Evolutionary conservation across 2,329 filamentous ascomycete genomes (phyloP), one percentile per base, ranked within the genome.

Genomic region (Diplodia scrobiculata): DNA sequence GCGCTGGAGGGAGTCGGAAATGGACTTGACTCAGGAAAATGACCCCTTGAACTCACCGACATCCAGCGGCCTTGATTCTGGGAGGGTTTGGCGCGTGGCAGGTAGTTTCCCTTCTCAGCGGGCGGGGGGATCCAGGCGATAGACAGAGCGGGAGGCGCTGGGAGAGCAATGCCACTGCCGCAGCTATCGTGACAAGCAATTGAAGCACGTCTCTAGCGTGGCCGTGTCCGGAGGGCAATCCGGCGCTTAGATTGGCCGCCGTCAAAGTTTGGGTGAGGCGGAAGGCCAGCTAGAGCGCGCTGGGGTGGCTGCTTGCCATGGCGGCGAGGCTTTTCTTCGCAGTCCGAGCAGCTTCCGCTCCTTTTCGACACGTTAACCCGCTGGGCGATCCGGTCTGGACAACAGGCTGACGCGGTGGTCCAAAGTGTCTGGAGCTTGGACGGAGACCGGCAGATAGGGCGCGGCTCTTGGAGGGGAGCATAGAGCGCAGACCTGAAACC

Each of bases 121-220:
- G 53, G 21, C 25, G 45, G 10, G 17, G 53, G 7, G 13, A 29
- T 38, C 17, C 38, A 19, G 32, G 55, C 55, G 55, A 47, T 34
- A n/a, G 14, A 41, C 11, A 19, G 5, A 11, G 34, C 34, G 10
- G 34, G 34, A 36, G 13, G 34, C 7, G 3, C 9, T 36, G 34
- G 2, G 10, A 36, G 34, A 3, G 34, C 34, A 36, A 21, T n/a
- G 38, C 14, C 4, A 36, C 34, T 13, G 38, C 14, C 4, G 25
- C 55, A 60, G 25, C 19, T 25, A 60, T 60, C 55, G 45, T 60
- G 55, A 48, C 55, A 38, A 19, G 55, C 4, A 47, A 60, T 47
- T 38, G 41, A 60, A 47, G 38, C 54, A 59, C 29, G 14, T 7
- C 54, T 59, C 54, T 27, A 7, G 25, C 9, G 14, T 29, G 3